Base-by-base conservation (phyloP, 2,329 filamentous ascomycete genomes). In the Trichophyton simii region DNA sequence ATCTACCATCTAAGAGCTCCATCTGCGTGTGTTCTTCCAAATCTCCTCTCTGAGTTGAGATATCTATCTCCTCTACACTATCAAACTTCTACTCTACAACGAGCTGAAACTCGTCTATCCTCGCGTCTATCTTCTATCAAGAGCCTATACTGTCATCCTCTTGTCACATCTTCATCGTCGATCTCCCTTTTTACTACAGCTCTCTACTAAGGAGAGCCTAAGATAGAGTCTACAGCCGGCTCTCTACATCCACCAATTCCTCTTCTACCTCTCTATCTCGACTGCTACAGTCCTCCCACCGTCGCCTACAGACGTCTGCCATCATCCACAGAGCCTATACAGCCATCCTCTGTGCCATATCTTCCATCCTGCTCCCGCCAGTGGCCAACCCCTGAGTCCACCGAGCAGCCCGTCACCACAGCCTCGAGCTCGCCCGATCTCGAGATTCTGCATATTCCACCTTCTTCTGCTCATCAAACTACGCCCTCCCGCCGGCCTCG, bases 121-220 rank as follows among this genome's bases (percentile, higher is more conserved):
- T 57, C 63, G 61, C 63, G 61, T 67, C 65, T 62, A 64, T 61
- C 62, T 52, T 44, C 41, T 65, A 66, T 63, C 68, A 65, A 65
- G 65, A 67, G 59, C 64, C 60, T 44, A 34, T 63, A 57, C 66
- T 65, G 67, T 67, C 68, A 66, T 67, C 65, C 66, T 66, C 65
- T 65, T 66, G 66, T 7, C 5, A 2, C n/a, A 4, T n/a, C 7
- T 9, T 66, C 61, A 60, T 66, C 62, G 25, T 61, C 55, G 67
- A 64, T 63, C 63, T 58, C 55, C 31, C 13, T 34, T 18, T 36
- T 38, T 7, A 20, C 36, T 25, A 22, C 15, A 15, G 4, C 54
- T 9, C 25, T 31, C 28, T 31, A 31, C 28, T 31, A 8, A 31
- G 18, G 25, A 28, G 28, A 31, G 28, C 6, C 28, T 31, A 25